Evolutionary conservation across 352 stramenopile genomes (phyloP).

Genomic region (Pythium biforme): DNA sequence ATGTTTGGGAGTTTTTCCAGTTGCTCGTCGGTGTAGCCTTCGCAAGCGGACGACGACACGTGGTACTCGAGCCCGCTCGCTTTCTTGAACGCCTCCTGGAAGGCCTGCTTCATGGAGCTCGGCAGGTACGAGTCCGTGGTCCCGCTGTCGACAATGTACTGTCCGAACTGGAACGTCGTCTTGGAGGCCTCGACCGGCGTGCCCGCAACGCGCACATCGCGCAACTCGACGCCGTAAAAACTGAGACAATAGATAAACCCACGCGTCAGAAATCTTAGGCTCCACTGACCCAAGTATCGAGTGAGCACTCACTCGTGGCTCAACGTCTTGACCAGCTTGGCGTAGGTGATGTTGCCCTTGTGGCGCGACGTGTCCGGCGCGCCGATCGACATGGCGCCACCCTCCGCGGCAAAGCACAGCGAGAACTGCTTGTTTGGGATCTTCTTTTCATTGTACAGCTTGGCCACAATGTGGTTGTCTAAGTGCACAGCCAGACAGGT

Average conservation of each 20-base stretch:
- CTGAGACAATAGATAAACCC: not conserved
- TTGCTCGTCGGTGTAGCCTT: constrained; percentile 54
- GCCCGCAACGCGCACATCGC: constrained; percentile 63
- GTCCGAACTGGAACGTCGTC: constrained; percentile 40
- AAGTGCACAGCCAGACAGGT: not conserved
- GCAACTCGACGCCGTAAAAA: constrained; percentile 72
- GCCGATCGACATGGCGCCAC: constrained; percentile 71
- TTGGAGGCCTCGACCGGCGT: constrained; percentile 52
- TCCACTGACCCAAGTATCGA: not conserved
- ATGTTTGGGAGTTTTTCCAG: constrained; percentile 57
- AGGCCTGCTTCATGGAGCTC: constrained; percentile 45
- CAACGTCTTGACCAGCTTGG: constrained; percentile 42
- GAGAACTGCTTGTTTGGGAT: constrained; percentile 77
- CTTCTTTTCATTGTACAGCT: constrained; percentile 76
- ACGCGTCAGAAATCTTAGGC: not conserved
- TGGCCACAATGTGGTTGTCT: constrained; percentile 73
- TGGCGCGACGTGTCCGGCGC: constrained; percentile 47
- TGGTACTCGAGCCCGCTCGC: constrained; percentile 51
- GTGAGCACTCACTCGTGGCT: constrained; percentile 27
- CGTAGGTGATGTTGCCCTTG: constrained; percentile 53
- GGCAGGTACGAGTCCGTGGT: constrained; percentile 84
- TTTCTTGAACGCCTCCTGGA: constrained; percentile 56
- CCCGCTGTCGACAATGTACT: constrained; percentile 85
- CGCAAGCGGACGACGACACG: constrained; percentile 36
- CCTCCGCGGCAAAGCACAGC: constrained; percentile 71